Evolutionary conservation across 1,284 basidiomycete species (phyloP), one percentile per base, ranked within the genome.

Genomic region (Moesziomyces antarcticus): DNA sequence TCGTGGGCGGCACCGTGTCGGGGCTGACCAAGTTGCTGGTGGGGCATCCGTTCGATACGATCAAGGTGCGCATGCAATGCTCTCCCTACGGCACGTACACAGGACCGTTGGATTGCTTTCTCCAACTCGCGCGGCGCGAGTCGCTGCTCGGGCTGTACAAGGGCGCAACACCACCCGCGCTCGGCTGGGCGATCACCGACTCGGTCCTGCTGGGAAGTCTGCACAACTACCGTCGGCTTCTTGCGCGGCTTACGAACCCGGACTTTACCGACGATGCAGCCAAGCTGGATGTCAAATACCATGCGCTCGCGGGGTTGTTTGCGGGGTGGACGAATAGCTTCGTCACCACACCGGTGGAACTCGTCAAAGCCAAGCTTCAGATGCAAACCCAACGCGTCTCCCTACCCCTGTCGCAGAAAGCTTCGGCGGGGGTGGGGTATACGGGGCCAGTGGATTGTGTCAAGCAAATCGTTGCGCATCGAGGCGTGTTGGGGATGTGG

Each of bases 101-200:
- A 24, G 88, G 90, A 24, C 90, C 91, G 3, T 73, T 91, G 16
- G 90, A 92, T 74, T 90, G 90, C 62, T 84, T 92, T 25, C 78
- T 86, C 43, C 88, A 88, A 70, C 89, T 89, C 6, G 84, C 92
- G 14, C 86, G 88, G 52, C 88, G 89, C 43, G 91, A 93, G 66
- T 83, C 83, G 0, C 58, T 81, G 2, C 52, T 82, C 9, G 82
- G 83, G 9, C 53, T 85, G 27, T 85, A 85, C 74, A 85, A 85
- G 59, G 87, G 90, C 88, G 85, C 84, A 37, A 64, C 66, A 2
- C 90, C 91, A 6, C 91, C 91, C 2, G 90, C 90, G 20, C 85
- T 92, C 4, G 91, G 91, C 3, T 92, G 91, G 91, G 89, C 90
- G 9, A 87, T 89, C 42, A 90, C 91, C 45, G 92, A 93, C 79